Conservation (phyloP, 2,329 filamentous ascomycete species). For the Aspergillus calidoustus region DNA sequence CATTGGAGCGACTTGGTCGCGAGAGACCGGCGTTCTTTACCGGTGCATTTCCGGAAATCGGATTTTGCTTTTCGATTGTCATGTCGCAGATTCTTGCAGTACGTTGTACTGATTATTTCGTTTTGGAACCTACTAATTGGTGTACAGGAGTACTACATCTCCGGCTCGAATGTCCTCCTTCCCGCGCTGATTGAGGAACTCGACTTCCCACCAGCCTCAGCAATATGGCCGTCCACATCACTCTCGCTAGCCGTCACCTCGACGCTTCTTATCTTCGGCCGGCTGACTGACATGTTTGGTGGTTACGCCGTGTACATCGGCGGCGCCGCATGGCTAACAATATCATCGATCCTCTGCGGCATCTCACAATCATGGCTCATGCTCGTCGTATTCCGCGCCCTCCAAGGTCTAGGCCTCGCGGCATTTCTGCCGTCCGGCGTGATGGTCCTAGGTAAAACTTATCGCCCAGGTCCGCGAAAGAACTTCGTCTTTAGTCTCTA, state of each 20-base stretch:
- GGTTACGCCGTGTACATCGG: slow-evolving; percentile 66
- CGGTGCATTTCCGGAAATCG: slow-evolving; percentile 59
- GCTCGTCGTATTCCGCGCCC: slow-evolving; percentile 73
- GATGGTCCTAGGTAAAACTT: slow-evolving; percentile 67
- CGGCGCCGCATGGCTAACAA: slow-evolving; percentile 65
- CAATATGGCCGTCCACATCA: slow-evolving; percentile 59
- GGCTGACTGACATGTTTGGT: slow-evolving; percentile 65
- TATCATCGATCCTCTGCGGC: slow-evolving; percentile 72
- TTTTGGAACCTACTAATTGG: slow-evolving; percentile 1
- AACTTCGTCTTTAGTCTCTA: slow-evolving; percentile 69
- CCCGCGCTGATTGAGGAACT: slow-evolving; percentile 67
- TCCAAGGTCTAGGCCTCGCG: slow-evolving; percentile 75
- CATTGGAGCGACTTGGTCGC: slow-evolving; percentile 64
- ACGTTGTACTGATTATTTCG: slow-evolving; percentile 28
- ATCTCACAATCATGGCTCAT: slow-evolving; percentile 71
- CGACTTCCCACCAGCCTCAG: slow-evolving; percentile 67
- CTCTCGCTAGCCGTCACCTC: slow-evolving; percentile 55
- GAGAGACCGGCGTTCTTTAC: slow-evolving; percentile 63
- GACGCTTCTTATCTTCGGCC: slow-evolving; percentile 59
- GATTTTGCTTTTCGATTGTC: slow-evolving; percentile 66
- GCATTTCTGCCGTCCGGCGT: slow-evolving; percentile 73
- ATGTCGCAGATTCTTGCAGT: slow-evolving; percentile 67
- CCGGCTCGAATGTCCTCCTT: slow-evolving; percentile 72
- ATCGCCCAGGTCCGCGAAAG: slow-evolving; percentile 70
- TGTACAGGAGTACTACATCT: slow-evolving; percentile 71